Conservation (phyloP, 352 stramenopile species). For the Globisporangium barbulae region DNA sequence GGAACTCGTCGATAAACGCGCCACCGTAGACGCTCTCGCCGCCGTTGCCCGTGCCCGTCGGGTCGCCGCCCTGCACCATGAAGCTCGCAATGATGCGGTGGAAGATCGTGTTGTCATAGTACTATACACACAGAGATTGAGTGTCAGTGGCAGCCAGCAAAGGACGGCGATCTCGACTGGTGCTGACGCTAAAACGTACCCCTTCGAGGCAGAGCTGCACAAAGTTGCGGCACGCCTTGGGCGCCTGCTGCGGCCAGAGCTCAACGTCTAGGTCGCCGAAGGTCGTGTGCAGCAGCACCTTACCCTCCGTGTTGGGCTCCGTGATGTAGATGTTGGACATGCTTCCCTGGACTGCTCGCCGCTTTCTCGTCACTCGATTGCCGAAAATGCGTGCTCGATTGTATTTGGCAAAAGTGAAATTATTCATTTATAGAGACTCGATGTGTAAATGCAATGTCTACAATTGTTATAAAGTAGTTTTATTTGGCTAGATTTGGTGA, state of each 20-base stretch:
- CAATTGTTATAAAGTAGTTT: background rate
- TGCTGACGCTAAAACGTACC: constrained; percentile 18
- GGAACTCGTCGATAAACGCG: constrained; percentile 91
- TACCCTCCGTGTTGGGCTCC: constrained; percentile 94
- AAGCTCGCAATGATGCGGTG: constrained; percentile 94
- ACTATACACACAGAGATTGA: constrained; percentile 40
- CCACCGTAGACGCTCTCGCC: constrained; percentile 75
- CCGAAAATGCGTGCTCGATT: background rate
- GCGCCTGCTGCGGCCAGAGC: constrained; percentile 96
- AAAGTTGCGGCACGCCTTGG: constrained; percentile 93
- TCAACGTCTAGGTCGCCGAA: constrained; percentile 97
- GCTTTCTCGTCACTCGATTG: background rate
- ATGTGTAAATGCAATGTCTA: background rate
- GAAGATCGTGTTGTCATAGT: constrained; percentile 96
- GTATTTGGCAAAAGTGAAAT: background rate
- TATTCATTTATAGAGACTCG: background rate
- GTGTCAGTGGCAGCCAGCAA: background rate
- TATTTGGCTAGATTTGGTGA: background rate
- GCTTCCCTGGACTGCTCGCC: background rate
- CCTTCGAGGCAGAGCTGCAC: constrained; percentile 90
- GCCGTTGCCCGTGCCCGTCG: constrained; percentile 80
- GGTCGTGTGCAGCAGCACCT: constrained; percentile 96
- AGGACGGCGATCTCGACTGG: background rate
- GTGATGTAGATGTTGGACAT: constrained; percentile 98
- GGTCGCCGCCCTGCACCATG: constrained; percentile 95